phyloP scores from a whole-genome alignment of 257 asterid genomes.

The Dorcoceras hygrometricum region DNA sequence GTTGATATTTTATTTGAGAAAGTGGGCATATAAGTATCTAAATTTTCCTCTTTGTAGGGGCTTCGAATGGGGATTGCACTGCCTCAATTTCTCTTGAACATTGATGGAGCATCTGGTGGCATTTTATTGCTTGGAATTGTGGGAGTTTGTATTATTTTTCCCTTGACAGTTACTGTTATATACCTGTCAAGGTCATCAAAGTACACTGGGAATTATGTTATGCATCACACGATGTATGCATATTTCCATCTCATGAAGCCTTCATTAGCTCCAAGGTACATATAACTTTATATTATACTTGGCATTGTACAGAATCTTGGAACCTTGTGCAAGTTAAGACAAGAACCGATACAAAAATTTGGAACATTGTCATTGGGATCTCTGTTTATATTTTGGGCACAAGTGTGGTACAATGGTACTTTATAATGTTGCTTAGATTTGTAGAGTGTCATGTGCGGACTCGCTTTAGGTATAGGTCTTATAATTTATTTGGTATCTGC shows the following conservation, averaged over 20 bases:
- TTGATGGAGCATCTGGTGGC: conserved; percentile 95
- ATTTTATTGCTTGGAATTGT: conserved; percentile 91
- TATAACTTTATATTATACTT: neutral
- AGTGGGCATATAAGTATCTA: conserved; percentile 19
- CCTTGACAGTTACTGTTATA: conserved; percentile 83
- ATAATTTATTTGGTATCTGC: neutral
- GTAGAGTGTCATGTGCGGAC: neutral
- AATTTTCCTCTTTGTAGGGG: conserved; percentile 48
- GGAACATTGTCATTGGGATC: conserved; percentile 13
- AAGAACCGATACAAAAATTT: neutral
- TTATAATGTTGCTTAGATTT: conserved; percentile 7
- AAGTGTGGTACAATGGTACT: neutral
- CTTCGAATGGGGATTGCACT: conserved; percentile 98
- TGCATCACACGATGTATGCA: conserved; percentile 89
- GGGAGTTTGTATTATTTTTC: conserved; percentile 90
- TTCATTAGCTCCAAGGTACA: conserved; percentile 96
- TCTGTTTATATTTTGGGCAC: conserved; percentile 9
- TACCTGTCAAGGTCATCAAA: conserved; percentile 92
- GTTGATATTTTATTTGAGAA: conserved; percentile 19
- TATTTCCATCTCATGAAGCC: conserved; percentile 96
- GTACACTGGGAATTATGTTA: conserved; percentile 95
- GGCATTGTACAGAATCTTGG: conserved; percentile 12
- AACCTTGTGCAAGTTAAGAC: conserved; percentile 7
- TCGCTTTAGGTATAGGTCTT: conserved; percentile 2
- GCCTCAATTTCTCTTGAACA: conserved; percentile 85